These are phyloP conservation scores for Hibiscus mutabilis DNA, from an alignment of 345 rosid genomes.

Conservation along the genomic window DNA sequence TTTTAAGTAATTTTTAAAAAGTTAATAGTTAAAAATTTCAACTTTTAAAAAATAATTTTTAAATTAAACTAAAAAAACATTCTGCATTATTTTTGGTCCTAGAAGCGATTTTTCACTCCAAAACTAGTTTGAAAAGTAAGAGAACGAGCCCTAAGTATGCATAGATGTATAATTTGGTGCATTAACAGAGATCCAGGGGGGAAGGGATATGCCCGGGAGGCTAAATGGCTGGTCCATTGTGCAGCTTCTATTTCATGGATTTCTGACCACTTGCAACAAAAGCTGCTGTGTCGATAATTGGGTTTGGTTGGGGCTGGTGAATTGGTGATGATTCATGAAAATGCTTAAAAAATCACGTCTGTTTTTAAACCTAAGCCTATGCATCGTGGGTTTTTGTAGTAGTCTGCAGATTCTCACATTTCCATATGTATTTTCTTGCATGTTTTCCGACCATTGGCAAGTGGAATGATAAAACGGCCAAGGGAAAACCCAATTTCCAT, in stretches of 20 bases:
- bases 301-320: neutral
- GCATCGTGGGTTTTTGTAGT: neutral
- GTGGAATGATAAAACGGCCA: neutral
- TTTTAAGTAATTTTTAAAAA: too few species aligned
- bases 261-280: neutral
- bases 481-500: neutral
- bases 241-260: neutral
- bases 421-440: neutral
- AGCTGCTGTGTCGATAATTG: conserved; percentile 3
- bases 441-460: neutral
- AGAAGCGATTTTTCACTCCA: too few species aligned
- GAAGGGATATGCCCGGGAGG: neutral
- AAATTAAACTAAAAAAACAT: too few species aligned
- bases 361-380: neutral
- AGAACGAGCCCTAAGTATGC: too few species aligned
- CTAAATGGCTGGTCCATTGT: neutral
- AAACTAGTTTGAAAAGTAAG: too few species aligned
- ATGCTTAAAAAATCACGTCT: neutral
- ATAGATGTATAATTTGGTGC: too few species aligned
- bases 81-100: too few species aligned
- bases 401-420: neutral
- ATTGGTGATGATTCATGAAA: conserved; percentile 9
- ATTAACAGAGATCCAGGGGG: neutral
- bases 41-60: too few species aligned
- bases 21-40: too few species aligned